Evolutionary conservation across 148 eudicot genomes (phyloP), one percentile per base, ranked within the genome.

Genomic region (Rhododendron simsii): DNA sequence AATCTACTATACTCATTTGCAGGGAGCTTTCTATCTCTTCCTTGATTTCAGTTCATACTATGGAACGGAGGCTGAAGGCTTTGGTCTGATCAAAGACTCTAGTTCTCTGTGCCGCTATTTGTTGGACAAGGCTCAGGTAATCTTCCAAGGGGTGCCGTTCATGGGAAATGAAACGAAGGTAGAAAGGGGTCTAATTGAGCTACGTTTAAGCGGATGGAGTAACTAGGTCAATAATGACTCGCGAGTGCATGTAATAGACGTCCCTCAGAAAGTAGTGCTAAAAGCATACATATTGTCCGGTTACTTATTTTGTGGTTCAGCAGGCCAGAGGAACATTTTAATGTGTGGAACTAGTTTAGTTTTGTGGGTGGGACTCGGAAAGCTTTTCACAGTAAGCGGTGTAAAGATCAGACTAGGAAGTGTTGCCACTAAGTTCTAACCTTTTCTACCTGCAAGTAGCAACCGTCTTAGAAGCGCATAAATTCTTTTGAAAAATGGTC

Each of bases 21-120:
- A 96, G 98, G 99, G 99, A 90, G 99, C 98, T 86, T 96, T 96
- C 90, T 95, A 95, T 90, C 93, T 96, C 39, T 95, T 96, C 88
- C 92, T 96, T 65, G 98, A 96, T 90, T 95, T 95, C 85, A 96
- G 98, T 90, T 87, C 91, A 51, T 96, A 94, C 87, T 95, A 93
- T 73, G 96, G 98, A 67, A 81, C 87, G 16, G 88, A 94, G 86
- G 95, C 89, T 61, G 94, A 96, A 87, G 98, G 92, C 69, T 96
- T 96, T 89, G 99, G 98, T 83, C 37, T 86, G 45, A 92, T 96
- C 79, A 81, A 92, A 85, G 94, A 92, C 67, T 96, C 99, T 0
- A 98, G 94, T 82, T 92, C 99, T 44, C 89, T 96, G n/a, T 95
- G 99, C 85, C 93, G 96, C 63, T 96, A 92, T 92, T 88, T 96